Evolutionary conservation across 2,329 filamentous ascomycete species (phyloP), one percentile per base, ranked within the genome.

Genomic region (Pyrenophora seminiperda): DNA sequence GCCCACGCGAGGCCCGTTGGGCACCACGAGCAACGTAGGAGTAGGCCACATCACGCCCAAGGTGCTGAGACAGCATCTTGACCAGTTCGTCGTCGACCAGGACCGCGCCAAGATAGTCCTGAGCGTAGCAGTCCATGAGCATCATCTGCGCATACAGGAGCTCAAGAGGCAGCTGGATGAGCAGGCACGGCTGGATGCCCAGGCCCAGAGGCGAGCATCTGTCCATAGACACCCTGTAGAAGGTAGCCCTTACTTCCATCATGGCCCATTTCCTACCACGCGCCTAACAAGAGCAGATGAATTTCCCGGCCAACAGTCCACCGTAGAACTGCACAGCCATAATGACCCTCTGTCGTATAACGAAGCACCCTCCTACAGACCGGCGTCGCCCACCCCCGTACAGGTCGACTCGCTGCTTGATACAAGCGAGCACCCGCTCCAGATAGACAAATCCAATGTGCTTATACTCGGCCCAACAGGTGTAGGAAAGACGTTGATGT

Each of bases 31-130:
- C 51, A 77, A 78, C 27, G 80, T 83, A 53, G 83, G 83, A 49
- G 79, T 78, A 22, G 81, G 82, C 24, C 78, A 78, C 42, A 77
- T 87, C 44, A 87, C 84, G 7, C 85, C 85, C 6, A 81, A 80
- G 60, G 75, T 79, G 62, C 80, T 99, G 63, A 97, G 97, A 78
- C 86, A 90, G 67, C 89, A 94, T 65, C 85, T 97, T 24, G 94
- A 99, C 71, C 89, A 94, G 68, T 99, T 95, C 71, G 93, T 99
- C 1, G 93, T 99, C 3, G 94, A 93, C 32, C 94, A 99, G 73
- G 91, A 97, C 60, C 85, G 91, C 52, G 91, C 94, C 13, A 94
- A 99, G 80, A 95, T 96, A 73, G 90, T 92, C 11, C 85, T 97
- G 57, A 94, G 91, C 58, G 88, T 93, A 3, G 91, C 93, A 5